Conservation (phyloP, 1,139 yeast genomes). For the Taiozyma sp. region DNA sequence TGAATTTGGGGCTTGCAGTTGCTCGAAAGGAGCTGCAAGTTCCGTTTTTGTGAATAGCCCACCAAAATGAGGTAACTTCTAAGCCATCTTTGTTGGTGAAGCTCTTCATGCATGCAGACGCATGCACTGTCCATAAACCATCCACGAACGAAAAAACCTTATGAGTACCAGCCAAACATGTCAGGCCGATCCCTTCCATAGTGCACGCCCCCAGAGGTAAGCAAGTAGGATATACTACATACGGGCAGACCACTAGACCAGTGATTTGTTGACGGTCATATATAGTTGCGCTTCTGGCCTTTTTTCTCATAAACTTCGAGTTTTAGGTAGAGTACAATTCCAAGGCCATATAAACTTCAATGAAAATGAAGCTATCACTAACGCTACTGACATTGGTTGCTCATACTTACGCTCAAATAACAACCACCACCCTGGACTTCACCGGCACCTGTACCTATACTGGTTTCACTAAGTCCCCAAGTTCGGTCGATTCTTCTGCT, state of each 20-base stretch:
- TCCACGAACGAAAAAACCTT: not conserved
- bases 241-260: not conserved
- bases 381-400: constrained; percentile 13
- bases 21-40: not conserved
- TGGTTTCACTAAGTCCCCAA: constrained; percentile 10
- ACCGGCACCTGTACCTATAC: constrained; percentile 18
- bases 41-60: not conserved
- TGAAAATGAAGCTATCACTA: constrained; percentile 14
- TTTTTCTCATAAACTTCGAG: not conserved
- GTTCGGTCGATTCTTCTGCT: not conserved
- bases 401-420: constrained; percentile 11
- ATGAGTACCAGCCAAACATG: not conserved
- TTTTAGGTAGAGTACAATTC: not conserved
- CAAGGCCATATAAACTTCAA: not conserved
- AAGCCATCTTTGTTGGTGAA: not conserved
- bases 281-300: not conserved
- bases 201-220: not conserved
- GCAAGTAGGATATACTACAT: not conserved
- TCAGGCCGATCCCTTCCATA: not conserved
- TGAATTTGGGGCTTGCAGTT: not conserved
- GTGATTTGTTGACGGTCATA: not conserved
- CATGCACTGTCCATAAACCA: not conserved
- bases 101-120: not conserved
- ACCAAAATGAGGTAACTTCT: not conserved
- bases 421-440: constrained; percentile 17